These are phyloP conservation scores for Cyclocybe aegerita DNA, from an alignment of 768 basidiomycete genomes.

Conservation along the genomic window DNA sequence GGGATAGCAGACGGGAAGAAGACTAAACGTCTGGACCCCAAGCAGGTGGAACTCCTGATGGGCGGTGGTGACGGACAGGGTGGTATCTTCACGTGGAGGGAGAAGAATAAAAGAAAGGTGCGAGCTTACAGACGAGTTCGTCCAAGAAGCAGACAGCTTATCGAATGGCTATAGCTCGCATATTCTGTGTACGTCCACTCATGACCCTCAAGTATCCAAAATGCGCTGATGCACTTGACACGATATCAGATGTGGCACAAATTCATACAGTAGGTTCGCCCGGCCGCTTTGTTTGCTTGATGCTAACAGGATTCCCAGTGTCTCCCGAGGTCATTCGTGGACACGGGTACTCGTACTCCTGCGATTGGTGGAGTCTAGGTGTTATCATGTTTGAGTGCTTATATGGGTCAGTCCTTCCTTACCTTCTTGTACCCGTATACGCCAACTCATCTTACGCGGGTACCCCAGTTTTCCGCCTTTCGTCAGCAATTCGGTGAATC, in stretches of 20 bases:
- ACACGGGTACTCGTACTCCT: conserved; percentile 90
- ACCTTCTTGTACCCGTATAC: conserved; percentile 9
- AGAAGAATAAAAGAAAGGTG: conserved; percentile 90
- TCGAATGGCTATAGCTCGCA: conserved; percentile 55
- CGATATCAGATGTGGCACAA: conserved; percentile 70
- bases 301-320: conserved; percentile 48
- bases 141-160: conserved; percentile 10
- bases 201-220: conserved; percentile 9
- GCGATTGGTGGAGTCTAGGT: conserved; percentile 98
- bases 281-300: conserved; percentile 18
- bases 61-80: conserved; percentile 78
- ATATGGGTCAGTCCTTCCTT: conserved; percentile 65
- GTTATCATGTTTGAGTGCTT: conserved; percentile 97
- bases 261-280: conserved; percentile 74
- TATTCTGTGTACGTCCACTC: conserved; percentile 75
- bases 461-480: conserved; percentile 84
- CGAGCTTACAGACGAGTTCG: conserved; percentile 22
- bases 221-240: conserved; percentile 9
- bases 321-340: conserved; percentile 89
- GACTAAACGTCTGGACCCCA: conserved; percentile 78
- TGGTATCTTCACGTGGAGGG: conserved; percentile 93
- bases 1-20: conserved; percentile 64
- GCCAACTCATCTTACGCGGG: conserved; percentile 6
- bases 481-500: conserved; percentile 85
- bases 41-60: conserved; percentile 83